phyloP scores from a whole-genome alignment of 345 rosid species.

The Pistacia atlantica region DNA sequence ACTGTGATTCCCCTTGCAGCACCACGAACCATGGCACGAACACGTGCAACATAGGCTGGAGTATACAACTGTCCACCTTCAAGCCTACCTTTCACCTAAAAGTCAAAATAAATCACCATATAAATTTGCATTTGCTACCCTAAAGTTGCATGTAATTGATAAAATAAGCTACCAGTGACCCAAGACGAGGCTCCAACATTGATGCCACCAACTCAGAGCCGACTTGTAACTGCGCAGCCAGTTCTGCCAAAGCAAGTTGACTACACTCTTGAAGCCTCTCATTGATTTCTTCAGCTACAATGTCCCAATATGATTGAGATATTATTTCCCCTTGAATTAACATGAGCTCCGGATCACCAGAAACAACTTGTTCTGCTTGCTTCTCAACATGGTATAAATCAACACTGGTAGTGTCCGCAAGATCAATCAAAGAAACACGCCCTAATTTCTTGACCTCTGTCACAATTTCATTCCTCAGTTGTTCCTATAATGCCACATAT shows the following conservation, averaged over 20 bases:
- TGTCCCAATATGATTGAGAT: conserved; percentile 92
- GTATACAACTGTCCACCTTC: conserved; percentile 98
- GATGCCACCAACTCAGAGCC: conserved; percentile 85
- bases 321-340: conserved; percentile 87
- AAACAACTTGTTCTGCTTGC: conserved; percentile 70
- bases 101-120: conserved; percentile 15
- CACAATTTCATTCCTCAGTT: conserved; percentile 74
- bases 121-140: conserved; percentile 14
- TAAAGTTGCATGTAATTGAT: not conserved
- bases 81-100: conserved; percentile 93
- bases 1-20: conserved; percentile 89
- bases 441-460: conserved; percentile 64
- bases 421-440: conserved; percentile 87
- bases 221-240: conserved; percentile 86
- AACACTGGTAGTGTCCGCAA: conserved; percentile 78
- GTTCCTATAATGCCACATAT: conserved; percentile 51
- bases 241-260: conserved; percentile 83
- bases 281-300: conserved; percentile 85
- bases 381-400: conserved; percentile 95
- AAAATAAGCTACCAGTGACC: conserved; percentile 61
- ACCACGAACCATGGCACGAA: conserved; percentile 93
- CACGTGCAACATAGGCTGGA: conserved; percentile 92
- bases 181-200: conserved; percentile 88
- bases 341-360: conserved; percentile 54
- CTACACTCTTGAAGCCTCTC: conserved; percentile 98